A percentile compares a stretch with the other conserved stretches of the same genome.
Evolutionary conservation across 2,329 filamentous ascomycete genomes (phyloP).

Genomic region (Fusarium decemcellulare): DNA sequence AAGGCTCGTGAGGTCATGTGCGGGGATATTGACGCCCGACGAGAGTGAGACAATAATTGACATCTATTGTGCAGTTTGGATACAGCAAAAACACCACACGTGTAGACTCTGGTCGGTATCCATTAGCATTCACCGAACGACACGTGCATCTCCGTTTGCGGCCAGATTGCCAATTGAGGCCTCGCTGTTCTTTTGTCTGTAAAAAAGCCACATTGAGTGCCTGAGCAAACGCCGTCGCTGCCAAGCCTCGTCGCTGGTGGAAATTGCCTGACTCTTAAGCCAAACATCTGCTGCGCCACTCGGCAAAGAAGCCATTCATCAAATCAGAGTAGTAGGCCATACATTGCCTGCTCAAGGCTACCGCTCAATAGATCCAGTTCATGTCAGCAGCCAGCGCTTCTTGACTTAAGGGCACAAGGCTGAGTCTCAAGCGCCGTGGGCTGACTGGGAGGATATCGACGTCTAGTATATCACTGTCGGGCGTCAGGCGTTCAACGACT

Average conservation of each 20-base stretch:
- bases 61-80: not conserved
- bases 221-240: constrained; percentile 7
- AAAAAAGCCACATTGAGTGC: not conserved
- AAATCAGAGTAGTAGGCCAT: constrained; percentile 2
- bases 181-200: not conserved
- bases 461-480: constrained; percentile 19
- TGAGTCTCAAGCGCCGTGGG: constrained; percentile 24
- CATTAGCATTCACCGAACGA: too few species aligned
- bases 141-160: constrained; percentile 3
- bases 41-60: constrained; percentile 8
- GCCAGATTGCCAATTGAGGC: not conserved
- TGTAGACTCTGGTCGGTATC: not conserved
- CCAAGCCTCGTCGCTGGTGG: constrained; percentile 18
- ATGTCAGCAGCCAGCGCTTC: constrained; percentile 8
- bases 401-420: constrained; percentile 25
- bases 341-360: constrained; percentile 30
- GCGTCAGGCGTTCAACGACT: constrained; percentile 17
- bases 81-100: not conserved
- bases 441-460: constrained; percentile 11
- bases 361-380: not conserved
- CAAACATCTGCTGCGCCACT: constrained; percentile 28
- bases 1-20: constrained; percentile 4
- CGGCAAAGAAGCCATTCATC: not conserved
- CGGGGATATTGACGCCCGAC: constrained; percentile 25
- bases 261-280: constrained; percentile 20